Evolutionary conservation across 148 eudicot genomes (phyloP).

Genomic region (Talinum fruticosum): DNA sequence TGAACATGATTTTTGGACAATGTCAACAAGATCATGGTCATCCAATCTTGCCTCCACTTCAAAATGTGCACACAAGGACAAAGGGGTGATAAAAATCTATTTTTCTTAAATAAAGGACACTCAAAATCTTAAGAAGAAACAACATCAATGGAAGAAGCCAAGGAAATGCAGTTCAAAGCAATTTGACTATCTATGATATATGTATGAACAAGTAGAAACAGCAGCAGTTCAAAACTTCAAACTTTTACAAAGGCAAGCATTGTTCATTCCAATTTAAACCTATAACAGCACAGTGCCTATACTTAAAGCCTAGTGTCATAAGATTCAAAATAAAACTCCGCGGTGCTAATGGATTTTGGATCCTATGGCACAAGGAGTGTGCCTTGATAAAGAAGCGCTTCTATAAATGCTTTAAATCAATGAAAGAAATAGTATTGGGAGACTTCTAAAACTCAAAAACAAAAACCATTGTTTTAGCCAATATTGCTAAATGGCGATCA

Average conservation of each 20-base stretch:
- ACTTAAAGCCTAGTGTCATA: background rate
- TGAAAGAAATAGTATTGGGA: background rate
- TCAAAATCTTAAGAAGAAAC: background rate
- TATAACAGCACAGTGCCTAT: background rate
- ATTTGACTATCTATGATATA: background rate
- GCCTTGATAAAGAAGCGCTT: background rate
- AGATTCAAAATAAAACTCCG: background rate
- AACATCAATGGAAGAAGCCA: background rate
- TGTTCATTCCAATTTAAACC: background rate
- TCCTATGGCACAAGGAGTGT: background rate
- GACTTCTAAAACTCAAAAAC: background rate
- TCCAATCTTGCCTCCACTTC: background rate
- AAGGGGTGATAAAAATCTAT: background rate
- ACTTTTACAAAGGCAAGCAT: background rate
- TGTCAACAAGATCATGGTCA: background rate
- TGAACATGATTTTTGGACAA: no score
- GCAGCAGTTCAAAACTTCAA: background rate
- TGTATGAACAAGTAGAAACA: background rate
- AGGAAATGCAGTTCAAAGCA: background rate
- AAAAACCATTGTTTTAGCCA: background rate
- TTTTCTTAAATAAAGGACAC: no score
- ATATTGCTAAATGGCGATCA: background rate
- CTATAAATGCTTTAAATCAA: background rate
- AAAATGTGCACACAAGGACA: background rate
- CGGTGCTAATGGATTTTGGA: background rate